Conservation (phyloP, 1,284 basidiomycete species). For the Flammula alnicola region DNA sequence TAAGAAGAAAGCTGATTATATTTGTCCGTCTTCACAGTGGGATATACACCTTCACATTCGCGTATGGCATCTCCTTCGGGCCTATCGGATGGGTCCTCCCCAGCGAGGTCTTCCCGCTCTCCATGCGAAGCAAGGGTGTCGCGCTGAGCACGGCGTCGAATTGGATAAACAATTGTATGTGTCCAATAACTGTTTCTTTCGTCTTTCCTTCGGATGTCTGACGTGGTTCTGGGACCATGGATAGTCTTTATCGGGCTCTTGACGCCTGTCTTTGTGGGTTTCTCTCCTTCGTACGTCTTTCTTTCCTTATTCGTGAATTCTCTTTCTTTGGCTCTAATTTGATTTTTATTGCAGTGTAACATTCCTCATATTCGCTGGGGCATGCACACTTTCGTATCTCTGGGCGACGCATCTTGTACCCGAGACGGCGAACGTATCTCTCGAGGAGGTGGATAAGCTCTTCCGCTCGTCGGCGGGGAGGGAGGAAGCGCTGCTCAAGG, state of each 20-base stretch:
- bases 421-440: slow-evolving; percentile 75
- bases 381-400: slow-evolving; percentile 66
- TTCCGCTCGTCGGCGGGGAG: slow-evolving; percentile 62
- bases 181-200: no score
- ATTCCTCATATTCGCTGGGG: slow-evolving; percentile 67
- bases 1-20: background rate
- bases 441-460: slow-evolving; percentile 78
- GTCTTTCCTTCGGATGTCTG: no score
- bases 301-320: background rate
- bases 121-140: slow-evolving; percentile 84
- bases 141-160: slow-evolving; percentile 84
- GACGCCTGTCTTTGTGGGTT: slow-evolving; percentile 73
- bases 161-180: slow-evolving; percentile 81
- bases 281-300: slow-evolving; percentile 58
- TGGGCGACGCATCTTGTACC: slow-evolving; percentile 75
- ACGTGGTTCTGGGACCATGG: no score
- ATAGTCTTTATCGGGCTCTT: slow-evolving; percentile 80
- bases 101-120: slow-evolving; percentile 86
- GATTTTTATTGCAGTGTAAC: no score
- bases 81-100: slow-evolving; percentile 87
- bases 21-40: slow-evolving; percentile 43
- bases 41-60: slow-evolving; percentile 80
- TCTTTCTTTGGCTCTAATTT: background rate
- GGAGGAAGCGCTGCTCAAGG: slow-evolving; percentile 54
- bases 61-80: slow-evolving; percentile 84